Evolutionary conservation across 2,329 filamentous ascomycete genomes (phyloP), one percentile per base, ranked within the genome.

Genomic region (Aspergillus sp.): DNA sequence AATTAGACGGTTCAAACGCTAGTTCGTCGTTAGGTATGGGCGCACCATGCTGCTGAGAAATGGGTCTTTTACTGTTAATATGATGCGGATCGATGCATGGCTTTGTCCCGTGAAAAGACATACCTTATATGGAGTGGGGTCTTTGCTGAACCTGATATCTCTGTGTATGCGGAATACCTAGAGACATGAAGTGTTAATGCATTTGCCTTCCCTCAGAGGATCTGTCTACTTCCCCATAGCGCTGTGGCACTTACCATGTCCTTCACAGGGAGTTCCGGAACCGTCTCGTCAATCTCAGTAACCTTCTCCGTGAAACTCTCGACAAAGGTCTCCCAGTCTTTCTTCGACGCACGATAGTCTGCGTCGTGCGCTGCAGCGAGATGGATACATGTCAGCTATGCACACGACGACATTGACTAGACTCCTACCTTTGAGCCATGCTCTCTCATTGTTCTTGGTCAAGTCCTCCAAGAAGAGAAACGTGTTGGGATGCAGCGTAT

Each of bases 91-190:
- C n/a, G 13, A 48, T 36, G n/a, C 13, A 17, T 47, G 50, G 20
- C 19, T 14, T 19, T 8, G 17, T 33, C 40, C 24, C 14, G 50
- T 45, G 51, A 24, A 26, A 3, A 30, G 43, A 57, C 77, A 63
- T 73, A 88, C 88, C 80, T 95, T 95, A 77, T 95, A 96, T 0
- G 92, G 91, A 2, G 90, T 94, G 17, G 83, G 88, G 64, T 95
- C 86, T 60, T 89, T 88, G 64, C 82, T 88, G 73, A 95, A 96
- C 50, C 91, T 84, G 41, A 94, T 81, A 63, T 96, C 91, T 61
- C 91, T 81, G 71, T 95, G 90, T 53, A 96, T 94, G 55, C 91
- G 86, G 68, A 93, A 95, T 45, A 90, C 77, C 81, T 84, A 35
- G 24, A 43, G 52, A 45, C 40, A 42, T 40, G 5, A 32, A 16